Conservation (phyloP, 2,329 filamentous ascomycete genomes). For the Aspergillus udagawae region DNA sequence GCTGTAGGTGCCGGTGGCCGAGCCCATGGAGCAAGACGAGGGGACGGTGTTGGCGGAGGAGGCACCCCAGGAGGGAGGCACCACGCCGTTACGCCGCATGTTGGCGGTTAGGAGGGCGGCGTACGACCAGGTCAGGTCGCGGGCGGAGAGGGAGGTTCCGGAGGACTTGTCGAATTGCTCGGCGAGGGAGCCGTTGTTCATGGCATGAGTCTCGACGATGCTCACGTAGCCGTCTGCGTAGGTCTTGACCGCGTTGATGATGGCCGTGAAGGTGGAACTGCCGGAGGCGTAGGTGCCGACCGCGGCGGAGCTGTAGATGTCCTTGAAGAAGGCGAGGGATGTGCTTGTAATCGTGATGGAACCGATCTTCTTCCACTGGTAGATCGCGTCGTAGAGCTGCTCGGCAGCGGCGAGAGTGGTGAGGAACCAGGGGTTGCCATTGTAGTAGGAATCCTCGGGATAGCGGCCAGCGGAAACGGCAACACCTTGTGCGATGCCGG, state of each 20-base stretch:
- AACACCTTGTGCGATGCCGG: slow-evolving; percentile 20
- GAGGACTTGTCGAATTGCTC: slow-evolving; percentile 39
- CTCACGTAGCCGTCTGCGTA: slow-evolving; percentile 59
- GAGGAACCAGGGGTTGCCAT: slow-evolving; percentile 77
- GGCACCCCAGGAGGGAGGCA: slow-evolving; percentile 34
- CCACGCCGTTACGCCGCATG: slow-evolving; percentile 27
- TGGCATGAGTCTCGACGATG: slow-evolving; percentile 34
- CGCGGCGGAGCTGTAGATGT: slow-evolving; percentile 55
- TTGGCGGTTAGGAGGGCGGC: slow-evolving; percentile 38
- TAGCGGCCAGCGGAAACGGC: slow-evolving; percentile 57
- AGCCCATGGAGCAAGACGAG: slow-evolving; percentile 25
- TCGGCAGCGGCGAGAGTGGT: slow-evolving; percentile 73
- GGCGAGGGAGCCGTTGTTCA: slow-evolving; percentile 30
- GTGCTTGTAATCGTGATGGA: slow-evolving; percentile 61
- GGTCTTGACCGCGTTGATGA: slow-evolving; percentile 57
- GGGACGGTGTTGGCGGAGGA: slow-evolving; percentile 29
- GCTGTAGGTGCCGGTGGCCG: slow-evolving; percentile 31
- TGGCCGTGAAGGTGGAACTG: slow-evolving; percentile 48
- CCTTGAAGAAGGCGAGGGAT: slow-evolving; percentile 69
- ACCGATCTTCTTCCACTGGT: slow-evolving; percentile 63
- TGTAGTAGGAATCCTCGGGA: slow-evolving; percentile 68
- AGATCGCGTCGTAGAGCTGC: slow-evolving; percentile 71
- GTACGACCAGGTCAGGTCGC: slow-evolving; percentile 45
- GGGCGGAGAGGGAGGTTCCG: slow-evolving; percentile 36
- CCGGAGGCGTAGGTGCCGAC: slow-evolving; percentile 63